Evolutionary conservation across 805 yeast species (phyloP), one percentile per base, ranked within the genome.

Genomic region (Novakomyces olei): DNA sequence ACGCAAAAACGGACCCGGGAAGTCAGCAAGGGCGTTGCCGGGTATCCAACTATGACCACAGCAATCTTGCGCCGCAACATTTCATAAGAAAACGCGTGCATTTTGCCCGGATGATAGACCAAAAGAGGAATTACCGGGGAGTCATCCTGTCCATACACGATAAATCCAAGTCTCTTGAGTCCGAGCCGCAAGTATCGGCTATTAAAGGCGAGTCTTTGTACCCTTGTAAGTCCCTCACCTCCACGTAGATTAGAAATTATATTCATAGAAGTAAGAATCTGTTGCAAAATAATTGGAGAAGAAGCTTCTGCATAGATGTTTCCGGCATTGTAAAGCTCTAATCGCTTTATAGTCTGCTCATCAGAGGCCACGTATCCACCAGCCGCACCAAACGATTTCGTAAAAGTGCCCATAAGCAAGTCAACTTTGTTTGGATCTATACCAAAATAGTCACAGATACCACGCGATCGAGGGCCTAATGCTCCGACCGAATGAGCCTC

Each of bases 401-500:
- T 91, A 36, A 88, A 67, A 5, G 99, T 88, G 32, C 99, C 99
- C 99, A 88, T 88, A 42, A 88, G 56, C 39, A 88, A 58, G 55
- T 88, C 99, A 36, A 88, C 61, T 28, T 67, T 67, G 8, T 56
- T 50, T 26, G 96, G 85, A 41, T 70, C 65, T 31, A 88, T 67
- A 34, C 73, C 74, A 51, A 77, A 88, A 55, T 79, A 78, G 48
- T 88, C 96, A 58, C 95, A 83, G 24, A 88, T 75, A 48, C 99
- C 99, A 48, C 77, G 72, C 29, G 98, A 98, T 33, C 57, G 56
- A 28, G 91, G 88, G 19, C 99, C 99, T 57, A 88, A 65, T n/a
- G 98, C 98, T 45, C 99, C 99, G 46, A 88, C 75, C 4, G 96
- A 85, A 53, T 88, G 99, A 8, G 98, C 98, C 54, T 88, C 99